Evolutionary conservation across 164 flowering plant species (phyloP).

Genomic region (Magnolia sinica): DNA sequence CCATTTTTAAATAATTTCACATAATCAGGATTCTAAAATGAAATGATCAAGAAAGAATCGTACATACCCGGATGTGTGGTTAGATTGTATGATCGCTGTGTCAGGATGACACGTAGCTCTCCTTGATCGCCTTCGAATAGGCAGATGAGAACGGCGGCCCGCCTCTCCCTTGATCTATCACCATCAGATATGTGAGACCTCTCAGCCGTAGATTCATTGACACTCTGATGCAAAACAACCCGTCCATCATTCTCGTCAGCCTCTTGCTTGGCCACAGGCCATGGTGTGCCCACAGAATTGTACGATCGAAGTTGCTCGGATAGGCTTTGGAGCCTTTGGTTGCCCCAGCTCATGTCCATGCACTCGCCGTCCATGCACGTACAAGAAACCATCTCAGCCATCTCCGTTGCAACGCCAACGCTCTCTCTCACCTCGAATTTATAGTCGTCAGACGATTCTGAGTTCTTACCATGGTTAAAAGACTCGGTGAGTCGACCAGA

Average conservation of each 20-base stretch:
- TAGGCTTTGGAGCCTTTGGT: conserved; percentile 14
- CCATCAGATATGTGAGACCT: background rate
- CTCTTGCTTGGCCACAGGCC: background rate
- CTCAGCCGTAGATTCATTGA: background rate
- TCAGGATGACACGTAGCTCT: conserved; percentile 41
- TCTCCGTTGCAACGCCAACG: no score
- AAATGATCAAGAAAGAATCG: background rate
- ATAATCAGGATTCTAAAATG: background rate
- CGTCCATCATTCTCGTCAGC: background rate
- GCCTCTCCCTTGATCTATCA: background rate
- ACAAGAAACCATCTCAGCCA: no score
- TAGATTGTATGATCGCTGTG: conserved; percentile 34
- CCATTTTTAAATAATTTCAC: no score
- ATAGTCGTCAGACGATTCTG: no score
- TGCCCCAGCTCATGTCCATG: background rate
- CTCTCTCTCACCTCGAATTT: no score
- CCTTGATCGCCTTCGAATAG: conserved; percentile 29
- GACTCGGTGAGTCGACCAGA: no score
- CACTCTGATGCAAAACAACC: background rate
- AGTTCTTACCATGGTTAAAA: no score
- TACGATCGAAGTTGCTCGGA: conserved; percentile 15
- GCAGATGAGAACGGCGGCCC: conserved; percentile 45
- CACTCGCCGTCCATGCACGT: no score
- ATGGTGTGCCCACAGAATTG: conserved; percentile 2
- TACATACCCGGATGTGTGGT: conserved; percentile 34